Conservation (phyloP, 192 early-diverging fungal species). For the Backusella liffmaniae region DNA sequence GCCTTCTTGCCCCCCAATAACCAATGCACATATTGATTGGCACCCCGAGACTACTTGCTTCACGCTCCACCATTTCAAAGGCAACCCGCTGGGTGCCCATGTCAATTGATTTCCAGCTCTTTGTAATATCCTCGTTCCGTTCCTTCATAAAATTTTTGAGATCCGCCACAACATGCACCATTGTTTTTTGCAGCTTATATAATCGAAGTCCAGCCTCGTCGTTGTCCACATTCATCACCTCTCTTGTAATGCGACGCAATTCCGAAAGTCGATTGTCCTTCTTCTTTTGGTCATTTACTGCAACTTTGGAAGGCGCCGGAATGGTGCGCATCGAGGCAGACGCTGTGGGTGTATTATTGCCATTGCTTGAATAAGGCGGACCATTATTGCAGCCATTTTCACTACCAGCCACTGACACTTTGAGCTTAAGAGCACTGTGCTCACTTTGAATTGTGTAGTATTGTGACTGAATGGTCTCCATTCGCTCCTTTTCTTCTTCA, state of each 20-base stretch:
- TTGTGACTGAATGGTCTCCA: conserved; percentile 1
- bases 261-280: conserved; percentile 1
- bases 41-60: neutral
- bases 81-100: conserved; percentile 7
- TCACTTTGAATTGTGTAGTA: neutral
- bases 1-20: conserved; percentile 8
- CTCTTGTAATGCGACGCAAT: neutral
- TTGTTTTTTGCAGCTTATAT: conserved; percentile 10
- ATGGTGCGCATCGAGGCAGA: neutral
- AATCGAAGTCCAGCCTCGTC: conserved; percentile 5
- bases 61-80: conserved; percentile 8
- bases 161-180: conserved; percentile 8
- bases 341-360: neutral
- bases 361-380: neutral
- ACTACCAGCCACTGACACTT: neutral
- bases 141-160: conserved; percentile 8
- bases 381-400: neutral
- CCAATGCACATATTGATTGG: conserved; percentile 12
- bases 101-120: conserved; percentile 8
- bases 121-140: neutral
- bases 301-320: conserved; percentile 4
- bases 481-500: conserved; percentile 5
- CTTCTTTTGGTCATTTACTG: conserved; percentile 4
- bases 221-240: conserved; percentile 2
- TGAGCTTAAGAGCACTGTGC: neutral